Base-by-base conservation (phyloP, 345 rosid genomes). In the Melaleuca alternifolia region DNA sequence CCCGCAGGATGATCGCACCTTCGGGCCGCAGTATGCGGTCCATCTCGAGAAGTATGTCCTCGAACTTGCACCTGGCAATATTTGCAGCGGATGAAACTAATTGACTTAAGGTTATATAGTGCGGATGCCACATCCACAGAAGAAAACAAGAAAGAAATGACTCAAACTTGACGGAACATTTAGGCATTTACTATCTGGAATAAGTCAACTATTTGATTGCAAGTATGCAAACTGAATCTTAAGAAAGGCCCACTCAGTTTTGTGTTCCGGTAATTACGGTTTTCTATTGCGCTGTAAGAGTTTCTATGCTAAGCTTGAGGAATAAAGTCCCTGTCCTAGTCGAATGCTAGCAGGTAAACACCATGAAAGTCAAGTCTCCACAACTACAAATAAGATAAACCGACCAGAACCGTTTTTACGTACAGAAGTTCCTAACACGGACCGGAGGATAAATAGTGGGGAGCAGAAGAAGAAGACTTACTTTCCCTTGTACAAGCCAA, bases 1-100 rank as follows among this genome's bases (percentile, higher is more conserved):
- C 99, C 61, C 99, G 92, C 91, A 96, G 85, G 51, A 97, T 92
- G 83, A 96, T 94, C 50, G 93, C 76, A 51, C 99, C 99, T 91
- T 96, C 96, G 20, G 99, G 99, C 77, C 99, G 92, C 89, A 97
- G 87, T 85, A 96, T 94, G 41, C 99, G 93, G 85, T 97, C 99
- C 91, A 94, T 93, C 88, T 97, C 99, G 37, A 96, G 94, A 85
- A 97, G 98, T 71, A 97, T 95, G 86, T 94, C 97, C 89, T 97
- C 99, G 30, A 91, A 50, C 65, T 92, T 94, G 89, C 99, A 97
- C 88, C 99, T 97, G 88, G 37, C 1, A 6, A 83, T n/a, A 71
- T 48, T 50, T 88, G 57, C 52, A 37, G 37, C 3, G 7, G 48
- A 86, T 24, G n/a, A 11, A 33, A 54, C 20, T 54, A 24, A 53